Evolutionary conservation across 2,329 filamentous ascomycete genomes (phyloP).

Genomic region (Colletotrichum lentis): DNA sequence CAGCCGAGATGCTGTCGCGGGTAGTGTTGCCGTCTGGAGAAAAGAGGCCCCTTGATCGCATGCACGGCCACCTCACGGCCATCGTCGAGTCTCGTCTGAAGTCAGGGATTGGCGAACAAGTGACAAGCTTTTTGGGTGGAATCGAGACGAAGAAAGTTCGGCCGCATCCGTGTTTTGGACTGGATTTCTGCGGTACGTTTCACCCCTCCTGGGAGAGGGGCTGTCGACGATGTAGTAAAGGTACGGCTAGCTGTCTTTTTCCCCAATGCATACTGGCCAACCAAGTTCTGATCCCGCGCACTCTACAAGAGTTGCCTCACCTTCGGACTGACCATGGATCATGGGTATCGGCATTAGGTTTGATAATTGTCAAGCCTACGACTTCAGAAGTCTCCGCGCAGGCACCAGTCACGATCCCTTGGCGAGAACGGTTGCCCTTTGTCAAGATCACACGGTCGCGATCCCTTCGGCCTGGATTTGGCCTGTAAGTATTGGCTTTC

Average conservation of each 20-base stretch:
- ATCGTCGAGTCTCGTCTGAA: slow-evolving; percentile 15
- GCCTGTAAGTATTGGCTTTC: not conserved
- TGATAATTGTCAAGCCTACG: not conserved
- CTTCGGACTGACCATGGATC: not conserved
- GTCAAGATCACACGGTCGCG: not conserved
- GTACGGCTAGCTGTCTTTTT: not conserved
- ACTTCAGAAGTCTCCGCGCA: too few species aligned
- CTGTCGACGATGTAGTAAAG: not conserved
- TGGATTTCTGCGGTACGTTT: not conserved
- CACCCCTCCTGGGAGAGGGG: not conserved
- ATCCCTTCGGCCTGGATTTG: not conserved
- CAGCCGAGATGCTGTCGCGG: slow-evolving; percentile 8
- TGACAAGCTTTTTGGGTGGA: slow-evolving; percentile 33
- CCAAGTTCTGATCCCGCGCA: not conserved
- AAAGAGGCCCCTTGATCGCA: not conserved
- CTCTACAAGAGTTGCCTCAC: not conserved
- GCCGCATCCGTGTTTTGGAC: slow-evolving; percentile 26
- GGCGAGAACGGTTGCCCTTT: not conserved
- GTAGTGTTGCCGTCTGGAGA: not conserved
- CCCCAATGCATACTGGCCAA: not conserved
- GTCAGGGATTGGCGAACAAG: slow-evolving; percentile 7
- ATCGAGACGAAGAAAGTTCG: slow-evolving; percentile 32
- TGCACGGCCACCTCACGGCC: not conserved
- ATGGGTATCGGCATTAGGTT: not conserved
- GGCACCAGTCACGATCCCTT: not conserved